Percentiles rank a stretch among this genome's conserved stretches.
Evolutionary conservation across 1,284 basidiomycete genomes (phyloP).

Genomic region (Trichosporon asahii): DNA sequence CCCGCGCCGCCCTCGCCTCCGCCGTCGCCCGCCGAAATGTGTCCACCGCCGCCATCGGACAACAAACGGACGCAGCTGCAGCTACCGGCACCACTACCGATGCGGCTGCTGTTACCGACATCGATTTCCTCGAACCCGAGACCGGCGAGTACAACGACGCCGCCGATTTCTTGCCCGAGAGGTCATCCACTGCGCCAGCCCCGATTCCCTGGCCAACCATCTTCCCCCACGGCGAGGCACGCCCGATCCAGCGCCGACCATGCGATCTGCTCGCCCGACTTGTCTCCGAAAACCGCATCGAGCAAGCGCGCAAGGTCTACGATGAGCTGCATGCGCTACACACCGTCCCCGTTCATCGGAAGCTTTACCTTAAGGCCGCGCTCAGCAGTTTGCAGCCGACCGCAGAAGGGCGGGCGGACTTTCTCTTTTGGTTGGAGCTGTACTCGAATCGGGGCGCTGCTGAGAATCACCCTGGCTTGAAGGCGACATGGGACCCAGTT

Average conservation of each 20-base stretch:
- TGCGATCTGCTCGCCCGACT: conserved; percentile 39
- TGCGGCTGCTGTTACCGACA: neutral
- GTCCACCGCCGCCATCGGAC: conserved; percentile 11
- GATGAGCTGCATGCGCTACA: conserved; percentile 35
- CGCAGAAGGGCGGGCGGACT: conserved; percentile 21
- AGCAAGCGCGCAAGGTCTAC: conserved; percentile 30
- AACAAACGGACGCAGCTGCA: neutral
- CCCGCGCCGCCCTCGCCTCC: neutral
- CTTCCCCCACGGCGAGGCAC: conserved; percentile 24
- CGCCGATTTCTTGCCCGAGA: conserved; percentile 28
- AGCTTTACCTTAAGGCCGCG: conserved; percentile 36
- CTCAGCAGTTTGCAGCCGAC: conserved; percentile 10
- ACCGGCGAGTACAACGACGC: conserved; percentile 33
- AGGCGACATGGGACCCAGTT: conserved; percentile 34
- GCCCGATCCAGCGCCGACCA: conserved; percentile 12
- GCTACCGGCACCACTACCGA: neutral
- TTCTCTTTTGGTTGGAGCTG: conserved; percentile 41
- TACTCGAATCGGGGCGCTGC: conserved; percentile 41
- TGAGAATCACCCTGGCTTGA: conserved; percentile 24
- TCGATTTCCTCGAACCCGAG: conserved; percentile 37
- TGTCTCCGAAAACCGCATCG: conserved; percentile 24
- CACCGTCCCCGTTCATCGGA: conserved; percentile 29
- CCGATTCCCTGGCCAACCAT: conserved; percentile 45
- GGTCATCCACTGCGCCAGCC: conserved; percentile 2
- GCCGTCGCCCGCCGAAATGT: neutral